phyloP scores from a whole-genome alignment of 495 filamentous ascomycete genomes.

The Sordaria brevicollis region DNA sequence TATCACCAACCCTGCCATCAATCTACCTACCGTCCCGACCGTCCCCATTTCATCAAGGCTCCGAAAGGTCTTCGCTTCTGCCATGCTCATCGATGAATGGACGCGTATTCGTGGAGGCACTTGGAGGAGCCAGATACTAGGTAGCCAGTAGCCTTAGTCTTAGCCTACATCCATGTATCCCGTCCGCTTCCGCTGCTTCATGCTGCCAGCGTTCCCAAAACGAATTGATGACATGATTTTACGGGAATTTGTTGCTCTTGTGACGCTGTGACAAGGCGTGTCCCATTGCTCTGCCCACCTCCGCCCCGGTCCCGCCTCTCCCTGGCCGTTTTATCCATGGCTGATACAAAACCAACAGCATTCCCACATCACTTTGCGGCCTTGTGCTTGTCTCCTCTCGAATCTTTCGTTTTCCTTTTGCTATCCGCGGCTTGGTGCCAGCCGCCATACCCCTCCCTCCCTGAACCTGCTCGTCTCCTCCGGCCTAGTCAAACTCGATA shows the following conservation, averaged over 20 bases:
- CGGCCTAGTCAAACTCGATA: background rate
- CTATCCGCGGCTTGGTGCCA: background rate
- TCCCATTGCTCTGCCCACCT: background rate
- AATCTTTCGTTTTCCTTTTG: background rate
- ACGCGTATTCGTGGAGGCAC: background rate
- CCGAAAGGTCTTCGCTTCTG: background rate
- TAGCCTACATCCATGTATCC: background rate
- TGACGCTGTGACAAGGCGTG: background rate
- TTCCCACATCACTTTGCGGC: background rate
- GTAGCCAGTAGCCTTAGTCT: background rate
- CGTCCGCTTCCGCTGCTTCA: background rate
- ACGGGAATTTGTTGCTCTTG: background rate
- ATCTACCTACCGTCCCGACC: no score
- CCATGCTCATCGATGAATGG: background rate
- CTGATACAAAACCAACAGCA: background rate
- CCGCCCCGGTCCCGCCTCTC: background rate
- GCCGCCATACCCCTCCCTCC: background rate
- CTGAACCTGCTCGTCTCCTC: background rate
- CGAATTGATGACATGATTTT: background rate
- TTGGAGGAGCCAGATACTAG: background rate
- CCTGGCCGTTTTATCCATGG: background rate
- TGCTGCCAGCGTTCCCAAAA: background rate
- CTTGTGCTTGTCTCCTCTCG: background rate
- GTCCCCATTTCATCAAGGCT: background rate
- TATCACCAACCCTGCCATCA: background rate